Evolutionary conservation across 2,329 filamentous ascomycete species (phyloP).

Genomic region (Xenoacremonium recifei): DNA sequence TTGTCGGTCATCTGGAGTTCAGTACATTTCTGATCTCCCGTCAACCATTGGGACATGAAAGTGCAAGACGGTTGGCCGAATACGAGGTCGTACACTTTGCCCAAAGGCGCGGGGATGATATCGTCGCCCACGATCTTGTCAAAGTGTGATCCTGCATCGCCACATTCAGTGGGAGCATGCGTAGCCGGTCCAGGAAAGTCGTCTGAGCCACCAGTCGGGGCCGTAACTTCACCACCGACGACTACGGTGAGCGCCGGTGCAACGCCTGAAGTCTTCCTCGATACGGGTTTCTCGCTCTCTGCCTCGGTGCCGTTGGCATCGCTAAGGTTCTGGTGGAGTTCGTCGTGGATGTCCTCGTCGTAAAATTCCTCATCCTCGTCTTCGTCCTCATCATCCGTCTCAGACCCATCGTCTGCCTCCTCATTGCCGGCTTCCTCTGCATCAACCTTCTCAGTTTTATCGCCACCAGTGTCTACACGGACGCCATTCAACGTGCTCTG

Average conservation of each 20-base stretch:
- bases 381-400: conserved; percentile 62
- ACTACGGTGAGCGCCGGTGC: conserved; percentile 43
- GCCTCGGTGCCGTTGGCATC: conserved; percentile 43
- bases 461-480: conserved; percentile 75
- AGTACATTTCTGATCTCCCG: conserved; percentile 81
- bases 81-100: conserved; percentile 84
- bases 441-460: conserved; percentile 86
- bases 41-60: conserved; percentile 86
- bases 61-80: conserved; percentile 77
- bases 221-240: conserved; percentile 46
- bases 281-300: conserved; percentile 60
- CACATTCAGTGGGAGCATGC: conserved; percentile 83
- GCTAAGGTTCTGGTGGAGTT: conserved; percentile 69
- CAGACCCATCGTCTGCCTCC: conserved; percentile 52
- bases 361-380: conserved; percentile 61
- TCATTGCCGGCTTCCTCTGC: conserved; percentile 37
- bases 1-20: conserved; percentile 89
- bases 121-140: conserved; percentile 86
- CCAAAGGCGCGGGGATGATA: conserved; percentile 79
- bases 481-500: conserved; percentile 91
- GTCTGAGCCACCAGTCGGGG: conserved; percentile 39
- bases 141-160: conserved; percentile 75
- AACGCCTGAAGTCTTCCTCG: conserved; percentile 69
- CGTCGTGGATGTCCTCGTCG: conserved; percentile 74
- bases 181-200: conserved; percentile 85